A percentile compares a stretch with the other conserved stretches of the same genome.
These are phyloP conservation scores for Leishmania turanica DNA, from an alignment of 208 protist species.

Conservation along the genomic window DNA sequence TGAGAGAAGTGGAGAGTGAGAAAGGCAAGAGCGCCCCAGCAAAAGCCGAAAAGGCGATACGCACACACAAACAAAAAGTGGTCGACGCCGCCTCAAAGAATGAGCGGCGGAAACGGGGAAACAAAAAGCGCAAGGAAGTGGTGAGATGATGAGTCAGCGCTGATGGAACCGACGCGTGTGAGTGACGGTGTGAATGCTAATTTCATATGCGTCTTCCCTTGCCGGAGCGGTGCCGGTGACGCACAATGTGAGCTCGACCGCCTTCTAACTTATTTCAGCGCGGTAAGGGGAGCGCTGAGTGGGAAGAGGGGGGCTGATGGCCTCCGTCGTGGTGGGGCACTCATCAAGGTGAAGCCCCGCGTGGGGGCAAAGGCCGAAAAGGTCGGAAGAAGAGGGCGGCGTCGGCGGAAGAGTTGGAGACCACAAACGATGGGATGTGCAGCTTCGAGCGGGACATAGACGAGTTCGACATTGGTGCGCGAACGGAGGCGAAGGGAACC, in stretches of 20 bases:
- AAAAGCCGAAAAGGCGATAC: too few species aligned
- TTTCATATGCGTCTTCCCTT: not conserved
- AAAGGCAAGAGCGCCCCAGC: too few species aligned
- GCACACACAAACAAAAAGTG: too few species aligned
- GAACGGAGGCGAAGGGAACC: not conserved
- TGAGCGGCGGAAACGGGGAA: too few species aligned
- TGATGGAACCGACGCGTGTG: not conserved
- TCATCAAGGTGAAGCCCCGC: not conserved
- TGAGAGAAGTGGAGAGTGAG: too few species aligned
- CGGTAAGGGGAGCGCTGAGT: not conserved
- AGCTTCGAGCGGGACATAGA: not conserved
- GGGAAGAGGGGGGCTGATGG: not conserved
- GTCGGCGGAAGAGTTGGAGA: not conserved
- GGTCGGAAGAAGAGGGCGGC: not conserved
- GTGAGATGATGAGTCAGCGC: not conserved
- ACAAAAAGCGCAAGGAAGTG: not conserved
- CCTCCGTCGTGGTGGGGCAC: not conserved
- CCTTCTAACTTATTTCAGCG: not conserved
- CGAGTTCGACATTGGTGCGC: not conserved
- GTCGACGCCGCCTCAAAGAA: too few species aligned
- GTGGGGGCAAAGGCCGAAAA: not conserved
- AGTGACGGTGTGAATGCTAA: not conserved
- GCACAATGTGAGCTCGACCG: not conserved
- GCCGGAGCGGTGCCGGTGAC: not conserved
- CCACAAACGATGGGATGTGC: not conserved